phyloP scores from a whole-genome alignment of 2,329 filamentous ascomycete genomes.

The Knufia fluminis region DNA sequence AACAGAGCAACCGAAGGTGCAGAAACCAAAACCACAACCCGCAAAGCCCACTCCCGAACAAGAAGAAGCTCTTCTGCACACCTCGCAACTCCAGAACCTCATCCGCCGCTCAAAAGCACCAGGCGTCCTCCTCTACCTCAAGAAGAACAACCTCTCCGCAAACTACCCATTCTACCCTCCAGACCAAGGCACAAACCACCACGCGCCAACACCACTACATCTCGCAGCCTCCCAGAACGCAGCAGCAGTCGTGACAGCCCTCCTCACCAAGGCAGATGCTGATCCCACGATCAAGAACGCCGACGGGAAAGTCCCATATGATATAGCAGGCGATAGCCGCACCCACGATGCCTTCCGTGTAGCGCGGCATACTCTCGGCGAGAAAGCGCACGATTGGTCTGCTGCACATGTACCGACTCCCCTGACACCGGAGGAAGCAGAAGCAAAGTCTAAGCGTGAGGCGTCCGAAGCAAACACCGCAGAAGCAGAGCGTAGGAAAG shows the following conservation, averaged over 20 bases:
- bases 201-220: slow-evolving; percentile 76
- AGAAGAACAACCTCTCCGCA: slow-evolving; percentile 60
- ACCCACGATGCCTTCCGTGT: slow-evolving; percentile 89
- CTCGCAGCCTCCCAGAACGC: slow-evolving; percentile 75
- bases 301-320: slow-evolving; percentile 79
- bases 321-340: slow-evolving; percentile 72
- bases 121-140: slow-evolving; percentile 73
- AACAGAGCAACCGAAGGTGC: slow-evolving; percentile 17
- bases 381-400: slow-evolving; percentile 69
- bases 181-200: slow-evolving; percentile 48
- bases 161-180: slow-evolving; percentile 67
- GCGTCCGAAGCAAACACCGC: slow-evolving; percentile 58
- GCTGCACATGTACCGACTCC: slow-evolving; percentile 61
- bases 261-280: slow-evolving; percentile 65
- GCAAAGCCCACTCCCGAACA: slow-evolving; percentile 72
- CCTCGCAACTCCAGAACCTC: slow-evolving; percentile 76
- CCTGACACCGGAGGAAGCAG: slow-evolving; percentile 62
- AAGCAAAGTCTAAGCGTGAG: slow-evolving; percentile 60
- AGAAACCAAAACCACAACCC: slow-evolving; percentile 31
- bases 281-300: slow-evolving; percentile 62
- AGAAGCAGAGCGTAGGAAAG: slow-evolving; percentile 60
- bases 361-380: slow-evolving; percentile 72
- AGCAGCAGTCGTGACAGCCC: slow-evolving; percentile 63
- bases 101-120: slow-evolving; percentile 85
- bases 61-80: slow-evolving; percentile 72